Conservation (phyloP, 2,329 filamentous ascomycete genomes). For the Fusarium sp. region DNA sequence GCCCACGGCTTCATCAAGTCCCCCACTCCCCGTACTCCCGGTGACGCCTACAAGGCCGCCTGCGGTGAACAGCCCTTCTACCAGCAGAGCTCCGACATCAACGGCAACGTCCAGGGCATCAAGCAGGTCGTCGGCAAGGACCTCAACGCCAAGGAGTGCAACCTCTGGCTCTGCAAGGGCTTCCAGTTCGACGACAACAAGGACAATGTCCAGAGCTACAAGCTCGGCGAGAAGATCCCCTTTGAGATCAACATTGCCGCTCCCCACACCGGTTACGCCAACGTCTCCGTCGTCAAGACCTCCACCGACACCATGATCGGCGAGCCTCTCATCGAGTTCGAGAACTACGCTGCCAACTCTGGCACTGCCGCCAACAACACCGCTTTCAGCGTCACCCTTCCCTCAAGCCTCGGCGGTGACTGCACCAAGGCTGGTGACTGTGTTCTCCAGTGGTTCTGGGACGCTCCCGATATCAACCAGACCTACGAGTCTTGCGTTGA, state of each 20-base stretch:
- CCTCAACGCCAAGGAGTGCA: slow-evolving; percentile 49
- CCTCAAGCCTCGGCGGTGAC: slow-evolving; percentile 57
- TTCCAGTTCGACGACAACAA: slow-evolving; percentile 60
- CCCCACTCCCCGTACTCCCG: slow-evolving; percentile 57
- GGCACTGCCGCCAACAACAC: slow-evolving; percentile 58
- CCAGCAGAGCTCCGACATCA: slow-evolving; percentile 52
- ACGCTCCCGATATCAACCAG: slow-evolving; percentile 66
- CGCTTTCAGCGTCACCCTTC: slow-evolving; percentile 67
- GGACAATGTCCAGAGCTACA: slow-evolving; percentile 57
- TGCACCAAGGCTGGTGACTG: slow-evolving; percentile 63
- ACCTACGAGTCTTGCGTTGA: slow-evolving; percentile 74
- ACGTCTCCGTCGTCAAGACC: slow-evolving; percentile 69
- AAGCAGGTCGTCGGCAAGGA: slow-evolving; percentile 48
- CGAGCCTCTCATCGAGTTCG: slow-evolving; percentile 64
- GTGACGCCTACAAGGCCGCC: slow-evolving; percentile 57
- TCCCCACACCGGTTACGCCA: slow-evolving; percentile 61
- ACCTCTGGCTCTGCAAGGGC: slow-evolving; percentile 62
- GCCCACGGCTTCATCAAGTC: slow-evolving; percentile 60
- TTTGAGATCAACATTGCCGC: slow-evolving; percentile 58
- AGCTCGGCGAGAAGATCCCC: slow-evolving; percentile 57
- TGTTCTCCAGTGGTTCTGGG: slow-evolving; percentile 73
- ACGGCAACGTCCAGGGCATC: slow-evolving; percentile 56
- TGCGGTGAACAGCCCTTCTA: slow-evolving; percentile 58
- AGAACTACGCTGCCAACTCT: slow-evolving; percentile 64
- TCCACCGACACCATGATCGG: slow-evolving; percentile 65